phyloP scores from a whole-genome alignment of 2,329 filamentous ascomycete genomes.

The Aspergillus udagawae region DNA sequence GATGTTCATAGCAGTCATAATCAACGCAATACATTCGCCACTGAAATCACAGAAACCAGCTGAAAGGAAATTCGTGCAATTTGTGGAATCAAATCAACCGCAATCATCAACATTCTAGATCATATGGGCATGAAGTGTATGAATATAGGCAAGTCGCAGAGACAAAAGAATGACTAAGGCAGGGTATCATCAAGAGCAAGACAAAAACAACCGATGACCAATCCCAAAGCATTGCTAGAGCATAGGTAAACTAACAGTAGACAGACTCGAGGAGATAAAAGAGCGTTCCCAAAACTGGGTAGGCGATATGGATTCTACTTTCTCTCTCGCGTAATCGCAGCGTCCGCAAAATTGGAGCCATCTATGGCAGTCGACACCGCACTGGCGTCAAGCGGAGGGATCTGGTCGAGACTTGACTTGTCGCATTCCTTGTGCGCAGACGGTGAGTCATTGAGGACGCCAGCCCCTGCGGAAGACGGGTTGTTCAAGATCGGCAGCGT shows the following conservation, averaged over 20 bases:
- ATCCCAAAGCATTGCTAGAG: background rate
- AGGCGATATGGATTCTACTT: conserved; percentile 9
- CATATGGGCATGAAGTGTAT: background rate
- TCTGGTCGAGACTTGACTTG: conserved; percentile 29
- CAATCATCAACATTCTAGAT: background rate
- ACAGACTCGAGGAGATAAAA: background rate
- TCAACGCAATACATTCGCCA: background rate
- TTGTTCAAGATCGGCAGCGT: conserved; percentile 23
- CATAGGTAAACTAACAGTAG: conserved; percentile 5
- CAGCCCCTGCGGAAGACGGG: conserved; percentile 17
- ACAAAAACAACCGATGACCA: background rate
- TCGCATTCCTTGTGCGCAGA: conserved; percentile 15
- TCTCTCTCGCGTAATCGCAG: conserved; percentile 22
- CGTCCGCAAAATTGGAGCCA: conserved; percentile 6
- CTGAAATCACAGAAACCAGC: background rate
- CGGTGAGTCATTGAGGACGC: conserved; percentile 16
- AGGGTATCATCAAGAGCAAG: background rate
- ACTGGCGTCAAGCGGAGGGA: conserved; percentile 34
- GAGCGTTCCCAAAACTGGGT: background rate
- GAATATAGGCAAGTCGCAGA: background rate
- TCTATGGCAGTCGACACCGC: conserved; percentile 24
- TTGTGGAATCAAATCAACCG: background rate
- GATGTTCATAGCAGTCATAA: background rate
- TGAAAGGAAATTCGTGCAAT: background rate
- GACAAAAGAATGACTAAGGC: background rate